Evolutionary conservation across 2,329 filamentous ascomycete genomes (phyloP).

Genomic region (Dothideomycetes sp.): DNA sequence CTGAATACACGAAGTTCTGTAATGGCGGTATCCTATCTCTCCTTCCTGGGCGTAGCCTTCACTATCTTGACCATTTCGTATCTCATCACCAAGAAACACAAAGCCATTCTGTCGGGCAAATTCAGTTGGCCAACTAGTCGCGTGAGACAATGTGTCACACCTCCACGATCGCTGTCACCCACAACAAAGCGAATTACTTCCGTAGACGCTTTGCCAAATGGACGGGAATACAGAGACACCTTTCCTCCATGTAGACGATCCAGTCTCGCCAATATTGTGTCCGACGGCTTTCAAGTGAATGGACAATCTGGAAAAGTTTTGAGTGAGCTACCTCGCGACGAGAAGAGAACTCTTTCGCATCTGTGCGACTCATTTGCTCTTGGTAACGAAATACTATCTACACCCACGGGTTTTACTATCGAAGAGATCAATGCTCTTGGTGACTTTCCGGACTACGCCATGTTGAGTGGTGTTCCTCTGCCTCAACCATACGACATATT

Average conservation of each 20-base stretch:
- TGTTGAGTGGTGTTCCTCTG: constrained; percentile 63
- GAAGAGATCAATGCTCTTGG: constrained; percentile 62
- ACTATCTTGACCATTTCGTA: constrained; percentile 21
- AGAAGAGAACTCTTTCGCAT: constrained; percentile 19
- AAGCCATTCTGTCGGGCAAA: constrained; percentile 32
- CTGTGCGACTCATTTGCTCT: constrained; percentile 19
- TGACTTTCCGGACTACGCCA: constrained; percentile 70
- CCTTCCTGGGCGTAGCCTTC: constrained; percentile 27
- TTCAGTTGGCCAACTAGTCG: constrained; percentile 33
- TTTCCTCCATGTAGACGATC: constrained; percentile 47
- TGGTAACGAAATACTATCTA: constrained; percentile 24
- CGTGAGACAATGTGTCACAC: constrained; percentile 42
- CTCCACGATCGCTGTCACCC: constrained; percentile 44
- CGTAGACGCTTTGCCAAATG: constrained; percentile 16
- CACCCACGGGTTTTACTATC: constrained; percentile 60
- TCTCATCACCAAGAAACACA: constrained; percentile 28
- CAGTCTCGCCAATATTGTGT: constrained; percentile 30
- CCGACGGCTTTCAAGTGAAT: constrained; percentile 20
- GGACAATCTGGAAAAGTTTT: constrained; percentile 22
- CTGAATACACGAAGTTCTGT: too few relatives aligned
- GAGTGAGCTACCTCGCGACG: constrained; percentile 18
- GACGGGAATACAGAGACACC: constrained; percentile 33
- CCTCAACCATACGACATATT: constrained; percentile 57
- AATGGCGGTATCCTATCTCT: constrained; percentile 21
- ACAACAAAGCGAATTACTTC: constrained; percentile 29